Percentiles rank a stretch among this genome's conserved stretches.
These are phyloP conservation scores for Zopfia rhizophila DNA, from an alignment of 2,329 filamentous ascomycete genomes.

Conservation along the genomic window DNA sequence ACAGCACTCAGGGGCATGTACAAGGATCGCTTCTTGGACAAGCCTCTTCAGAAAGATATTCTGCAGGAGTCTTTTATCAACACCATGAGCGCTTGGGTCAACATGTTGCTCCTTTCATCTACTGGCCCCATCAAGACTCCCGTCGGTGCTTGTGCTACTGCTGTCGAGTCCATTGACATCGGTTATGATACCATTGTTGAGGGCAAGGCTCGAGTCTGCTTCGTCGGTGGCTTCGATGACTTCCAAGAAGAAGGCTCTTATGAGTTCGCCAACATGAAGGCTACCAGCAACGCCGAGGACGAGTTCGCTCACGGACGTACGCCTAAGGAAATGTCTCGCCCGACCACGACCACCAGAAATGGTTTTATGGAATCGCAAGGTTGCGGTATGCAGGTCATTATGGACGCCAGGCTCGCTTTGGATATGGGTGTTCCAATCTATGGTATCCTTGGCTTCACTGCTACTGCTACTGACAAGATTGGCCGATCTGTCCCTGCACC, in stretches of 20 bases:
- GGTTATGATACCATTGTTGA: conserved; percentile 99
- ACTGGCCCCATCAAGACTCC: conserved; percentile 99
- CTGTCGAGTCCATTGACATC: conserved; percentile 96
- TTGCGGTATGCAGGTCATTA: conserved; percentile 97
- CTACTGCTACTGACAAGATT: conserved; percentile 98
- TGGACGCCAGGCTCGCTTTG: conserved; percentile 93
- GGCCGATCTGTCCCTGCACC: conserved; percentile 96
- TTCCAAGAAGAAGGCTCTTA: conserved; percentile 99
- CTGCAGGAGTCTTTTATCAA: conserved; percentile 99
- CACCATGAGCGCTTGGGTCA: conserved; percentile 99
- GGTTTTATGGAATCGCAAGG: conserved; percentile 99
- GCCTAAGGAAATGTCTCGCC: conserved; percentile 96
- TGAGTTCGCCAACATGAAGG: conserved; percentile 99
- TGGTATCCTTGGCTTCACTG: conserved; percentile 90
- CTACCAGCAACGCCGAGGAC: conserved; percentile 96
- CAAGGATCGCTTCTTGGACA: conserved; percentile 95
- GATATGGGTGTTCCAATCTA: conserved; percentile 99
- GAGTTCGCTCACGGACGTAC: conserved; percentile 96
- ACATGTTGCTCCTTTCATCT: conserved; percentile 97
- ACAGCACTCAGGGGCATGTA: conserved; percentile 96
- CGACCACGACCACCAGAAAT: conserved; percentile 94
- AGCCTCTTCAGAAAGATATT: conserved; percentile 98
- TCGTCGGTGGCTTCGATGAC: conserved; percentile 98
- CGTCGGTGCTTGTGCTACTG: conserved; percentile 95
- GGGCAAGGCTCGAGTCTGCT: conserved; percentile 96